Evolutionary conservation across 2,329 filamentous ascomycete genomes (phyloP).

Genomic region (Pseudopyricularia cyperi): DNA sequence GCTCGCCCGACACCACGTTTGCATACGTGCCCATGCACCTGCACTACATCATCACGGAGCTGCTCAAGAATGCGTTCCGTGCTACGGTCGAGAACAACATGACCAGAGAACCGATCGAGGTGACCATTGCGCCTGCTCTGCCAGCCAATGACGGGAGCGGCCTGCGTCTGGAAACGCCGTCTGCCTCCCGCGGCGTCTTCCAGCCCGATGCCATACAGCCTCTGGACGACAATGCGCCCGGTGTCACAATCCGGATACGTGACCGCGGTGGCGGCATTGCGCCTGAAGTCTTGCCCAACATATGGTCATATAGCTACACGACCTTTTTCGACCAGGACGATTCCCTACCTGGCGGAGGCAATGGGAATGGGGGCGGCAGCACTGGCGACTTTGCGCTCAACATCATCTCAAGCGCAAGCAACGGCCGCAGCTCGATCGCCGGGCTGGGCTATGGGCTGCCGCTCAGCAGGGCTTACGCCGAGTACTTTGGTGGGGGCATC

Average conservation of each 20-base stretch:
- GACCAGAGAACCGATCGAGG: slow-evolving; percentile 69
- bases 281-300: slow-evolving; percentile 68
- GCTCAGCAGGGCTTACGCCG: slow-evolving; percentile 82
- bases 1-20: slow-evolving; percentile 76
- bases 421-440: slow-evolving; percentile 72
- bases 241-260: slow-evolving; percentile 88
- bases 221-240: slow-evolving; percentile 55
- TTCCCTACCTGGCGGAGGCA: slow-evolving; percentile 19
- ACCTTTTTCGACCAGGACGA: slow-evolving; percentile 67
- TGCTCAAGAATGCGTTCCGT: slow-evolving; percentile 93
- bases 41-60: slow-evolving; percentile 92
- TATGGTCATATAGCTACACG: slow-evolving; percentile 97
- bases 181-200: slow-evolving; percentile 25
- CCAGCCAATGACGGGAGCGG: slow-evolving; percentile 15
- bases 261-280: slow-evolving; percentile 91
- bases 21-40: slow-evolving; percentile 92
- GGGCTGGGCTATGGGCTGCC: slow-evolving; percentile 89
- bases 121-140: slow-evolving; percentile 73
- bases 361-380: slow-evolving; percentile 25
- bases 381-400: slow-evolving; percentile 51
- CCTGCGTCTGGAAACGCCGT: slow-evolving; percentile 21
- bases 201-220: slow-evolving; percentile 36
- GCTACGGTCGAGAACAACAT: slow-evolving; percentile 79
- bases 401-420: slow-evolving; percentile 58
- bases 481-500: slow-evolving; percentile 95